Base-by-base conservation (phyloP, 2,329 filamentous ascomycete genomes). In the Ceratocystis diversiconidia region DNA sequence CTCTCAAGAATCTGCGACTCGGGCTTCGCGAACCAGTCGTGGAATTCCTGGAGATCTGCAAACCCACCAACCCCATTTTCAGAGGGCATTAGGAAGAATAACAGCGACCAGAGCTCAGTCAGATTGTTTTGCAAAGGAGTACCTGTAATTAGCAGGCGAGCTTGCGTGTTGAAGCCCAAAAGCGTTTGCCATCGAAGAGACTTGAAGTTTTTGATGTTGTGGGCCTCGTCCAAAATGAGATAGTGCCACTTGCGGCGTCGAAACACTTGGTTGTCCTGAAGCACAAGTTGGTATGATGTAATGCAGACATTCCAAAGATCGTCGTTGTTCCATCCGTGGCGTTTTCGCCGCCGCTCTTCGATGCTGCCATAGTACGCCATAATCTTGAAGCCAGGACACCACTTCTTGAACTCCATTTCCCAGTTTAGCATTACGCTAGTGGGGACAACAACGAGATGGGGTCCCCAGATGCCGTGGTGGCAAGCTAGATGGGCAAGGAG, bases 321-420 rank as follows among this genome's bases (percentile, higher is more conserved):
- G 69, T 96, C 88, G 66, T 94, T 90, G 71, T 87, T 90, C 94
- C 94, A 99, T 1, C 94, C 92, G 72, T 88, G 85, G 32, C 95
- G 87, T 75, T 97, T 97, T 70, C 87, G 82, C 73, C 90, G 92
- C 59, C 94, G 87, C 75, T 99, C 94, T 70, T 96, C 91, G 71
- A 92, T 88, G 52, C 87, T 90, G 55, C 95, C 94, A 73, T 97
- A 99, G 76, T 99, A 99, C 0, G 92, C 94, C 67, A 99, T 80
- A 65, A 99, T 95, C 73, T 96, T 97, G 80, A 99, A 99, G 0
- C 94, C 92, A 2, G 95, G 94, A 66, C 92, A 90, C 85, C 92
- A 99, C 74, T 99, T 99, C 73, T 97, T 97, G 81, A 99, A 99
- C 75, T 99, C 94, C 88, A 97, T 97, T 74, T 99, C 95, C 94